phyloP scores from a whole-genome alignment of 202 grass and related monocot genomes.

The Setaria viridis region DNA sequence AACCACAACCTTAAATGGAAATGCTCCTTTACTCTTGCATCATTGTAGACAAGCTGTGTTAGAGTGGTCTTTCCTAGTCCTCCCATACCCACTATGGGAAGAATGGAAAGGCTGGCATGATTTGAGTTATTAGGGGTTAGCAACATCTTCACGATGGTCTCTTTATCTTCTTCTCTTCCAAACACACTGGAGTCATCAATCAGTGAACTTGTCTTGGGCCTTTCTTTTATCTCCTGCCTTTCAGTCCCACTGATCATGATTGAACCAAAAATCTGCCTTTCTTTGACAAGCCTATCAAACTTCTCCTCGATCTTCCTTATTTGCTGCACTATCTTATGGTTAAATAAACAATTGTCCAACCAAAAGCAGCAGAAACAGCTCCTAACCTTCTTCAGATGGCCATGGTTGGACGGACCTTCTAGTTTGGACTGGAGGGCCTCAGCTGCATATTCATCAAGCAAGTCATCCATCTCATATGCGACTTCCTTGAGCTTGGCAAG shows the following conservation, averaged over 20 bases:
- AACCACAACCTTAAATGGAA: slow-evolving; percentile 78
- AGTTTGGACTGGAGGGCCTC: slow-evolving; percentile 53
- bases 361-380: slow-evolving; percentile 48
- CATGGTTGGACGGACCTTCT: slow-evolving; percentile 37
- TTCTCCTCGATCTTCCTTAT: slow-evolving; percentile 56
- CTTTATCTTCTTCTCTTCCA: slow-evolving; percentile 78
- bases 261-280: slow-evolving; percentile 60
- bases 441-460: slow-evolving; percentile 65
- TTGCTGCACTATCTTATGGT: slow-evolving; percentile 52
- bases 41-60: slow-evolving; percentile 70
- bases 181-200: slow-evolving; percentile 64
- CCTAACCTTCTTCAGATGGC: slow-evolving; percentile 54
- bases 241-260: slow-evolving; percentile 38
- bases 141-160: slow-evolving; percentile 62
- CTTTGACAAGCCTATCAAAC: slow-evolving; percentile 64
- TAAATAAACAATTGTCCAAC: slow-evolving; percentile 54
- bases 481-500: slow-evolving; percentile 74
- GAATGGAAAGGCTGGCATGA: slow-evolving; percentile 39
- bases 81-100: slow-evolving; percentile 79
- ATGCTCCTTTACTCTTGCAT: slow-evolving; percentile 53
- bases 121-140: slow-evolving; percentile 23
- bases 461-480: slow-evolving; percentile 73
- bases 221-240: slow-evolving; percentile 51
- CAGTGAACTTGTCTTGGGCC: slow-evolving; percentile 68
- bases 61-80: slow-evolving; percentile 87